These are phyloP conservation scores for Atkinsonella texensis DNA, from an alignment of 2,329 filamentous ascomycete genomes.

Conservation along the genomic window DNA sequence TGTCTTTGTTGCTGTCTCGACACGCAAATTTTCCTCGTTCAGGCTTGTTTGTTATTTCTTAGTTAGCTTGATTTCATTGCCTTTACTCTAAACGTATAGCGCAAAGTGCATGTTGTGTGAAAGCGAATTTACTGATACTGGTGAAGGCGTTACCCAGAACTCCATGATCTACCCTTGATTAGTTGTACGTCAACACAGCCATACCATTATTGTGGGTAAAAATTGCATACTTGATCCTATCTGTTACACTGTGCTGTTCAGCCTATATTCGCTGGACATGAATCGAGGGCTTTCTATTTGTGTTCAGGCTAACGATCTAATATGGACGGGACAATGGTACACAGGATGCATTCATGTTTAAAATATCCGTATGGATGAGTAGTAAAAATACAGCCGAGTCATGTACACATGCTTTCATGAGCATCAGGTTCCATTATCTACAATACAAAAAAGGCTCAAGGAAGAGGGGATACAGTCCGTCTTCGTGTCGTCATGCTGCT, in stretches of 20 bases:
- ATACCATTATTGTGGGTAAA: no score
- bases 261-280: no score
- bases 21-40: constrained; percentile 16
- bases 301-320: no score
- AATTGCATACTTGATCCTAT: no score
- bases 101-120: not conserved
- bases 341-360: not conserved
- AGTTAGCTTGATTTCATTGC: constrained; percentile 27
- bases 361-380: not conserved
- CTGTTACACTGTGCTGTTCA: no score
- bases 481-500: not conserved
- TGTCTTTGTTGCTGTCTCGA: constrained; percentile 21
- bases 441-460: not conserved
- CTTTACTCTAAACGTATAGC: constrained; percentile 10
- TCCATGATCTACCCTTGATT: not conserved
- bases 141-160: not conserved
- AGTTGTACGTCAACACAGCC: no score
- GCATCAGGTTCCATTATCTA: not conserved
- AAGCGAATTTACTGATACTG: not conserved
- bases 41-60: constrained; percentile 24
- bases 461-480: not conserved
- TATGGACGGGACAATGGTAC: no score
- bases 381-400: not conserved
- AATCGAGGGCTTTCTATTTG: no score
- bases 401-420: not conserved